Conservation (phyloP, 352 stramenopile species). For the Blastocystis sp. region DNA sequence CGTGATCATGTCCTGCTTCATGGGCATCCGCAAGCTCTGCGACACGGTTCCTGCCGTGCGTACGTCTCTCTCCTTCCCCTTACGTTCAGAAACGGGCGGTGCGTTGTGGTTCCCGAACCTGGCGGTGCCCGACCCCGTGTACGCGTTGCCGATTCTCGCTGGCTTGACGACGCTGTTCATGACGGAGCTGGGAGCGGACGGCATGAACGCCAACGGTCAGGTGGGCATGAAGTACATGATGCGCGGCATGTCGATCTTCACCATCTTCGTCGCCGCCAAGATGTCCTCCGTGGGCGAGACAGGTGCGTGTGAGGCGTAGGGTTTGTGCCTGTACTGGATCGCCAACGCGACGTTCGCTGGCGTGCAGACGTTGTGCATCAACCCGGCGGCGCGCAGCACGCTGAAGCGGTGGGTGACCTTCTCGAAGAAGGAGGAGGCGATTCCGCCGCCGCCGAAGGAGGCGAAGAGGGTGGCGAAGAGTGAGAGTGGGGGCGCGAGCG, state of each 20-base stretch:
- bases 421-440: background rate
- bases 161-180: slow-evolving; percentile 64
- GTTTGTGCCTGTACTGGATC: slow-evolving; percentile 61
- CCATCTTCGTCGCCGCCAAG: slow-evolving; percentile 49
- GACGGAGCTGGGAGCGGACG: slow-evolving; percentile 63
- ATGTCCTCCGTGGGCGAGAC: slow-evolving; percentile 2
- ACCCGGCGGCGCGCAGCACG: background rate
- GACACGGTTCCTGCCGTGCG: slow-evolving; percentile 53
- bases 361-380: slow-evolving; percentile 37
- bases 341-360: slow-evolving; percentile 36
- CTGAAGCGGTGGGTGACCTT: slow-evolving; percentile 40
- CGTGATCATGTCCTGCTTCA: slow-evolving; percentile 66
- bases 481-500: too few relatives aligned
- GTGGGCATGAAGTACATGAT: slow-evolving; percentile 72
- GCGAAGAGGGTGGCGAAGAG: slow-evolving; percentile 44
- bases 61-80: slow-evolving; percentile 2
- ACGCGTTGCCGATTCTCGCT: slow-evolving; percentile 38
- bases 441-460: slow-evolving; percentile 33
- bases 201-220: slow-evolving; percentile 66
- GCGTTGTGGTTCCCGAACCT: slow-evolving; percentile 69
- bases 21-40: slow-evolving; percentile 66
- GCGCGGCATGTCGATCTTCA: slow-evolving; percentile 68
- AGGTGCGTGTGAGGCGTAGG: background rate
- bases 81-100: slow-evolving; percentile 17
- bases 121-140: slow-evolving; percentile 26